Evolutionary conservation across 1,139 yeast genomes (phyloP).

Genomic region (Candida neerlandica): DNA sequence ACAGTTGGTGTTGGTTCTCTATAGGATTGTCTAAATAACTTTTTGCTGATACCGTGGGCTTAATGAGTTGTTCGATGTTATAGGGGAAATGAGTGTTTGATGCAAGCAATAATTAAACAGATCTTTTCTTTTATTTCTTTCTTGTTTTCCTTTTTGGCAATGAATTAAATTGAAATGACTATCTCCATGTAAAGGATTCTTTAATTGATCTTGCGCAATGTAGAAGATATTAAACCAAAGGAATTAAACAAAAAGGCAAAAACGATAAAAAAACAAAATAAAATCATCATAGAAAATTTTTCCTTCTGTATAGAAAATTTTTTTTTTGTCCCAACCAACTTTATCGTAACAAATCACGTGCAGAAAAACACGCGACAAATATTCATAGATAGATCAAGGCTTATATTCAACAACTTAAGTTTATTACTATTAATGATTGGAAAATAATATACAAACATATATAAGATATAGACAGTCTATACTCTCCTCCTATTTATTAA

Average conservation of each 20-base stretch:
- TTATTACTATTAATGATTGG: background rate
- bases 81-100: background rate
- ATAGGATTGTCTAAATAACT: background rate
- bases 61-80: background rate
- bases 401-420: background rate
- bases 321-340: background rate
- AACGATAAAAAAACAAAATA: background rate
- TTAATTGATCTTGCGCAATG: background rate
- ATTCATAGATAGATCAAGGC: no score
- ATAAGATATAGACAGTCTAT: conserved; percentile 1
- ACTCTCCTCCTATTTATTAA: background rate
- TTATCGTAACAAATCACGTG: background rate
- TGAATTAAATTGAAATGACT: background rate
- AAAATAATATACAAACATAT: conserved; percentile 1
- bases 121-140: background rate
- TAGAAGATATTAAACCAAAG: background rate
- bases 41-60: background rate
- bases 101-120: background rate
- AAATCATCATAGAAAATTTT: background rate
- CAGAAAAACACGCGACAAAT: background rate
- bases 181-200: background rate
- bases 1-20: background rate
- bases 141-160: background rate
- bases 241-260: background rate
- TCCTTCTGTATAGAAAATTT: background rate